These are phyloP conservation scores for Leccinum rimulosum DNA, from an alignment of 768 basidiomycete genomes.

Conservation along the genomic window DNA sequence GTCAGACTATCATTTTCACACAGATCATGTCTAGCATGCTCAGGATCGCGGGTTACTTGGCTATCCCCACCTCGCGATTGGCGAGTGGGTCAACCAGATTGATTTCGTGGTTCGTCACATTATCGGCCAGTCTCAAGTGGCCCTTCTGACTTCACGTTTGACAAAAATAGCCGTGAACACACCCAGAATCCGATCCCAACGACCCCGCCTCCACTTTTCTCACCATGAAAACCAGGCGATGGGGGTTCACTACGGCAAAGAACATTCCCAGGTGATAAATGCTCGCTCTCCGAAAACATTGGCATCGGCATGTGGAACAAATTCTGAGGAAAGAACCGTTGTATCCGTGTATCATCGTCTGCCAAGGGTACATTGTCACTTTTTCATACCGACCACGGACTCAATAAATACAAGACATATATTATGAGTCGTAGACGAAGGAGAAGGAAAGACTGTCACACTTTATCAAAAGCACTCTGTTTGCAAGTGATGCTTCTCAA, in stretches of 20 bases:
- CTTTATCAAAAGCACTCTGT: constrained; percentile 61
- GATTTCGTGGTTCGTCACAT: constrained; percentile 45
- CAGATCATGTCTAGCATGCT: constrained; percentile 18
- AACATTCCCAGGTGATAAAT: constrained; percentile 80
- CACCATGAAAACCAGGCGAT: constrained; percentile 80
- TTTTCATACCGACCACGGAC: background rate
- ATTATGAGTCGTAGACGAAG: constrained; percentile 93
- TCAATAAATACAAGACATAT: constrained; percentile 42
- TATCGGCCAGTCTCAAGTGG: background rate
- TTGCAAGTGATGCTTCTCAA: no score
- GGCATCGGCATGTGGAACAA: constrained; percentile 81
- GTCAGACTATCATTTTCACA: background rate
- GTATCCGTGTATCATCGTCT: constrained; percentile 57
- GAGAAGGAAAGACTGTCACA: constrained; percentile 79
- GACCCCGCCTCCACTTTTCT: constrained; percentile 27
- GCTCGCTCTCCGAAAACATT: constrained; percentile 83
- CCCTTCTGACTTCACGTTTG: background rate
- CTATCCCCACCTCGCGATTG: constrained; percentile 41
- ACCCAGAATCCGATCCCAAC: background rate
- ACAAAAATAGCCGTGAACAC: constrained; percentile 61
- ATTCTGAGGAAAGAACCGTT: constrained; percentile 79
- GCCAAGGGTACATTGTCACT: constrained; percentile 54
- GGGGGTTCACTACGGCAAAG: constrained; percentile 82
- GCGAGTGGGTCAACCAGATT: constrained; percentile 60
- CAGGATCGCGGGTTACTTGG: constrained; percentile 38